These are phyloP conservation scores for Fusarium clavum DNA, from an alignment of 2,329 filamentous ascomycete species.

Conservation along the genomic window DNA sequence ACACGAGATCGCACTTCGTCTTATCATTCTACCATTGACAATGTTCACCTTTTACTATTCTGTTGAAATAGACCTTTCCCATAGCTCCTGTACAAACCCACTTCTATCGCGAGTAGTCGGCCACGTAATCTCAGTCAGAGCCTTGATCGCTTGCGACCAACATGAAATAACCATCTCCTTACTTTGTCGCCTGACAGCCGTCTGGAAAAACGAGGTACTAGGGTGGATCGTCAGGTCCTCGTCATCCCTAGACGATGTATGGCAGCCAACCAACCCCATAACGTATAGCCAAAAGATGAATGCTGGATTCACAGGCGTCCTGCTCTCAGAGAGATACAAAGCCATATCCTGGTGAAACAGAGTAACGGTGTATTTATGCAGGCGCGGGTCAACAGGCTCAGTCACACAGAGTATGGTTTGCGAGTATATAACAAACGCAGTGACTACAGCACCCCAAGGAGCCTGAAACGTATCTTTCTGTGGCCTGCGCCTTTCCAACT, in stretches of 20 bases:
- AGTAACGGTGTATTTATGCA: not conserved
- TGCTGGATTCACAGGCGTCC: not conserved
- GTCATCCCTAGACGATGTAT: rapidly evolving
- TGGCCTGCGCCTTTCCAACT: rapidly evolving
- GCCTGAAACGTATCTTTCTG: not conserved
- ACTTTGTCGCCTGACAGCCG: not conserved
- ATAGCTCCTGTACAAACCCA: not conserved
- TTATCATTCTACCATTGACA: too few relatives aligned
- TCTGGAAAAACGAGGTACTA: not conserved
- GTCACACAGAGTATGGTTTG: not conserved
- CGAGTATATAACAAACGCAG: not conserved
- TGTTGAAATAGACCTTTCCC: slow-evolving; percentile 3
- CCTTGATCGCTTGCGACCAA: slow-evolving; percentile 3
- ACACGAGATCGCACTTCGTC: too few relatives aligned
- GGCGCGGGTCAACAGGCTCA: not conserved
- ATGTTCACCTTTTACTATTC: too few relatives aligned
- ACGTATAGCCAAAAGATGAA: slow-evolving; percentile 1
- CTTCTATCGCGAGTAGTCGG: not conserved
- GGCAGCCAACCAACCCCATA: not conserved
- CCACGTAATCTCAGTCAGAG: not conserved
- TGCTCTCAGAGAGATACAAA: rapidly evolving
- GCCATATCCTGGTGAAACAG: slow-evolving; percentile 4
- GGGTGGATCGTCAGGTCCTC: not conserved
- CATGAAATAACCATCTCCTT: not conserved
- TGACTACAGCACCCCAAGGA: not conserved